Base-by-base conservation (phyloP, 768 basidiomycete genomes). In the Mycena indigotica region DNA sequence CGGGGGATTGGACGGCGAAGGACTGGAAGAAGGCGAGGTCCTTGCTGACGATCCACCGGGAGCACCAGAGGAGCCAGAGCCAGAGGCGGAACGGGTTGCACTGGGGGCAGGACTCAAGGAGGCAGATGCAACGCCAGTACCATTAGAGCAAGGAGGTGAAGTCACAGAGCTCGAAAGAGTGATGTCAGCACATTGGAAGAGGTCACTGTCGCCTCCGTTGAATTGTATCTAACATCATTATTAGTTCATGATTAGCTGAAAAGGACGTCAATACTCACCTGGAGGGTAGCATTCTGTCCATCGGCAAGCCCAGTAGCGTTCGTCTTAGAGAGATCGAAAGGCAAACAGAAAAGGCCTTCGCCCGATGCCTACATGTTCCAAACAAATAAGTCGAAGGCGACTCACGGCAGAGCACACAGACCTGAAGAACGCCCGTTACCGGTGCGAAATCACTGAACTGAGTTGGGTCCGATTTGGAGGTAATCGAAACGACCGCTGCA, bases 111-210 rank as follows among this genome's bases (percentile, higher is more conserved):
- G 61, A 16, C 38, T 53, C 23, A 52, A 46, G 23, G 56, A 62
- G 52, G 73, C 75, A 26, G 70, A 72, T 60, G 78, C 75, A 12
- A 64, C 59, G 63, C 77, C 79, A 44, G 69, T 66, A 28, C 75
- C 66, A 54, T 74, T 79, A 29, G 79, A 73, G 1, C 85, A 78
- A 28, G 84, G 73, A 17, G 75, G 79, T 60, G 77, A 76, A 2
- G 50, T 46, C 12, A 48, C 46, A 65, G 69, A 79, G 19, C 74
- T 79, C 39, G 85, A 80, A 28, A 95, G 74, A 19, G 86, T 85
- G 64, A 95, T 70, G 72, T 95, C 93, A 32, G 93, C 81, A 67
- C 92, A 95, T 88, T 93, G 89, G 73, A 79, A 92, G 6, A 95
- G 78, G 26, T 67, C 46, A 21, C 85, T 86, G 66, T 94, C 91